Percentiles rank a stretch among this genome's conserved stretches.
These are phyloP conservation scores for Eucalyptus sp. DNA, from an alignment of 345 rosid genomes.

Conservation along the genomic window DNA sequence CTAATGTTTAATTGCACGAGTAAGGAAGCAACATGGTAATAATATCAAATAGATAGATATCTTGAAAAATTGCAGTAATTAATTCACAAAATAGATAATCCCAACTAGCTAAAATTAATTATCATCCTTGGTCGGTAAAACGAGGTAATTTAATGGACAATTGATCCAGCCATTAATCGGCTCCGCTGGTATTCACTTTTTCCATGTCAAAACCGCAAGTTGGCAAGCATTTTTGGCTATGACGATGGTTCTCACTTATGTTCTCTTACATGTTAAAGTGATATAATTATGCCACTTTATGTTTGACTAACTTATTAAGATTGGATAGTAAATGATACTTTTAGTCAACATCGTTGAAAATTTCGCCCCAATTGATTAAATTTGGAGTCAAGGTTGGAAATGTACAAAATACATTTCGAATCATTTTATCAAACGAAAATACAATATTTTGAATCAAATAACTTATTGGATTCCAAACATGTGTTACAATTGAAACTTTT, in stretches of 20 bases:
- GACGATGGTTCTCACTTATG: not conserved
- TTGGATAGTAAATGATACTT: not conserved
- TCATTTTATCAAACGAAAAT: not conserved
- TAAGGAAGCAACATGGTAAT: not conserved
- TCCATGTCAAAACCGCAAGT: not conserved
- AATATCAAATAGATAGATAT: not conserved
- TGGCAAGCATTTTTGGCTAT: not conserved
- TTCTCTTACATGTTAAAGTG: not conserved
- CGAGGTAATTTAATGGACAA: not conserved
- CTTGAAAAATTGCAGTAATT: not conserved
- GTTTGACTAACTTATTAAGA: not conserved
- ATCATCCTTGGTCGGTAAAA: not conserved
- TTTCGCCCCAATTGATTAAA: not conserved
- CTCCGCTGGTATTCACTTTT: not conserved
- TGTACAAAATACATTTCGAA: not conserved
- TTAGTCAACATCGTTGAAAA: not conserved
- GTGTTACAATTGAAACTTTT: not conserved
- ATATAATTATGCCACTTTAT: not conserved
- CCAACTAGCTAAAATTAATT: not conserved
- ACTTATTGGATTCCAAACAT: not conserved
- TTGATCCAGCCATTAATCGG: not conserved
- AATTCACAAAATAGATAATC: not conserved
- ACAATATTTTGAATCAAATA: not conserved
- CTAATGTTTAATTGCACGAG: not conserved
- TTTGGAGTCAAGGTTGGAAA: not conserved